Percentiles rank a stretch among this genome's conserved stretches.
These are phyloP conservation scores for Sugiyamaella novakii DNA, from an alignment of 1,139 yeast species.

Conservation along the genomic window DNA sequence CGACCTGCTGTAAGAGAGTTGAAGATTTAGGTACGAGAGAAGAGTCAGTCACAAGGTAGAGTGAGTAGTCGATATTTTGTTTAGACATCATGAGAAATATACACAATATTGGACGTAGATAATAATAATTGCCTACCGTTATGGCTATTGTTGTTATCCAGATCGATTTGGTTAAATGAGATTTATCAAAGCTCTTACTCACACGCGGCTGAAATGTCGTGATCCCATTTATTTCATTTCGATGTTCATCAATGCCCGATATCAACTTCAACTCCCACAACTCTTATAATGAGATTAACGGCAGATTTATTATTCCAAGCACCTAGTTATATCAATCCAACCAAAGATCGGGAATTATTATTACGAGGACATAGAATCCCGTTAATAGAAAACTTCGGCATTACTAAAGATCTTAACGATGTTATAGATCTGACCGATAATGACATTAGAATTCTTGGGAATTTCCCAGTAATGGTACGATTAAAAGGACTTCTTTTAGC, in stretches of 20 bases:
- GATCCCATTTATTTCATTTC: background rate
- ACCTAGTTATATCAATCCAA: conserved; percentile 53
- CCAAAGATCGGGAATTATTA: conserved; percentile 48
- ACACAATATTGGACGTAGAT: no score
- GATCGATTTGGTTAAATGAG: no score
- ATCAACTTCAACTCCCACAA: background rate
- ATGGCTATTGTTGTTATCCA: no score
- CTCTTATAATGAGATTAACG: conserved; percentile 57
- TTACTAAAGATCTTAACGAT: conserved; percentile 49
- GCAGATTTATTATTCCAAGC: conserved; percentile 53
- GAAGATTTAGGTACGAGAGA: conserved; percentile 68
- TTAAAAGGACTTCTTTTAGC: conserved; percentile 58
- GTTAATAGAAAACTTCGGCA: conserved; percentile 49
- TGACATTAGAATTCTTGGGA: conserved; percentile 55
- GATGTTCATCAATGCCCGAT: no score
- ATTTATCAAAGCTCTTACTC: no score
- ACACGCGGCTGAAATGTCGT: conserved; percentile 1
- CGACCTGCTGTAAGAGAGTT: conserved; percentile 54
- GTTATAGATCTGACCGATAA: conserved; percentile 71
- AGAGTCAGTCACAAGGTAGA: conserved; percentile 83
- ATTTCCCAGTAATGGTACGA: conserved; percentile 52
- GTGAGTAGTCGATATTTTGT: conserved; percentile 54
- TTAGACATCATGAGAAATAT: no score
- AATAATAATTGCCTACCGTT: no score
- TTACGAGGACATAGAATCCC: conserved; percentile 48